Evolutionary conservation across 2,329 filamentous ascomycete species (phyloP).

Genomic region (Penicillium crustosum): DNA sequence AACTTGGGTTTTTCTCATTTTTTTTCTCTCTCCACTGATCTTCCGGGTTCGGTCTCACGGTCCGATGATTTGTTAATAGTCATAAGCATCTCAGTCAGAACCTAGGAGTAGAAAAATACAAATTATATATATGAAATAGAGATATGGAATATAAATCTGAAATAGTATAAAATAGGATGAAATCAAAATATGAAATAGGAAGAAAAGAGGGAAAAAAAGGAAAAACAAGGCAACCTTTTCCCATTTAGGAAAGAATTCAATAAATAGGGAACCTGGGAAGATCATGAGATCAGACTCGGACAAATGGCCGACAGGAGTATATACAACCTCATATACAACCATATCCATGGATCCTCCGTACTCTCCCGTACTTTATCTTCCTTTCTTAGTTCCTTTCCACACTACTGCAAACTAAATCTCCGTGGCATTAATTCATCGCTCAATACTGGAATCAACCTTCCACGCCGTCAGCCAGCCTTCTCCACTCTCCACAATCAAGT

Average conservation of each 20-base stretch:
- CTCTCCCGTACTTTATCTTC: not conserved
- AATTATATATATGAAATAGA: too few species aligned
- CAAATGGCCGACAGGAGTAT: not conserved
- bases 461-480: slow-evolving; percentile 11
- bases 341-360: too few species aligned
- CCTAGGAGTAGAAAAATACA: not conserved
- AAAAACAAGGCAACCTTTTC: slow-evolving; percentile 1
- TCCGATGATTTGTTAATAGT: not conserved
- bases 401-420: not conserved
- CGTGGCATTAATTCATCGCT: slow-evolving; percentile 3
- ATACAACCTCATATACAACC: too few species aligned
- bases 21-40: slow-evolving; percentile 1
- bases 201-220: not conserved
- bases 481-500: slow-evolving; percentile 32
- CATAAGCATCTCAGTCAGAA: slow-evolving; percentile 5
- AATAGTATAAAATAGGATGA: not conserved
- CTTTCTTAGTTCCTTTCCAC: not conserved
- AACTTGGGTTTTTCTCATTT: not conserved
- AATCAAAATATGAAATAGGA: not conserved
- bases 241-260: slow-evolving; percentile 8
- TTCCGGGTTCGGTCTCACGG: slow-evolving; percentile 1
- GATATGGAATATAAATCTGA: not conserved
- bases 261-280: not conserved
- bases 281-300: slow-evolving; percentile 1
- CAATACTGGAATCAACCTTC: not conserved